Base-by-base conservation (phyloP, 2,329 filamentous ascomycete species). In the Botrytis deweyae region DNA sequence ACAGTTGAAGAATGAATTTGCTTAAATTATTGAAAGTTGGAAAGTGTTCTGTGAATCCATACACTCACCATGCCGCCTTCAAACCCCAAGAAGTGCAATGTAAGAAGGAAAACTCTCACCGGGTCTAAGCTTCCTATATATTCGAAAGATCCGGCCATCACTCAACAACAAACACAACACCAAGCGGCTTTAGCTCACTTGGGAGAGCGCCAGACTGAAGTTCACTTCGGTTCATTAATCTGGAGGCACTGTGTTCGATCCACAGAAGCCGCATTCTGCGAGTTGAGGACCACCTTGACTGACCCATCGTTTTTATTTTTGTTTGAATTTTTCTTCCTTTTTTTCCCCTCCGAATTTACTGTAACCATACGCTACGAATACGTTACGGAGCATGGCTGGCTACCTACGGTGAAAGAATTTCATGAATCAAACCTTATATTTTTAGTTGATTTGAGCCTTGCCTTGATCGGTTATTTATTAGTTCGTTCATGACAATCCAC, bases 201-300 rank as follows among this genome's bases (percentile, higher is more conserved):
- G 71, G 71, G 71, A 73, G 71, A 73, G 71, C 71, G 71, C 64
- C 71, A 73, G 63, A 73, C 71, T 73, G 71, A 73, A 69, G 71
- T 69, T 62, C n/a, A 73, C 71, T 73, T 73, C 64, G 61, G 71
- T n/a, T 58, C 66, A 40, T 22, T 55, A 46, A 73, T 73, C 71
- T 72, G 63, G 62, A 67, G 70, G 70, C 70, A 72, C 70, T 72
- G 70, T 72, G 70, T 72, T 72, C 70, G 71, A 73, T 73, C 71
- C 71, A 73, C 71, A 73, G 71, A 73, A 73, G 71, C 40, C 71
- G 71, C 71, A 73, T 73, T 72, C 49, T 70, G 68, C 55, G 68
- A 70, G 29, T 70, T 49, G 29, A 25, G 42, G 68, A 7, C 9
- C 40, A 70, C 68, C 42, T 40, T 16, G 18, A 63, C 38, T 40